Conservation (phyloP, 1,284 basidiomycete species). For the Salmacisia buchloeana region DNA sequence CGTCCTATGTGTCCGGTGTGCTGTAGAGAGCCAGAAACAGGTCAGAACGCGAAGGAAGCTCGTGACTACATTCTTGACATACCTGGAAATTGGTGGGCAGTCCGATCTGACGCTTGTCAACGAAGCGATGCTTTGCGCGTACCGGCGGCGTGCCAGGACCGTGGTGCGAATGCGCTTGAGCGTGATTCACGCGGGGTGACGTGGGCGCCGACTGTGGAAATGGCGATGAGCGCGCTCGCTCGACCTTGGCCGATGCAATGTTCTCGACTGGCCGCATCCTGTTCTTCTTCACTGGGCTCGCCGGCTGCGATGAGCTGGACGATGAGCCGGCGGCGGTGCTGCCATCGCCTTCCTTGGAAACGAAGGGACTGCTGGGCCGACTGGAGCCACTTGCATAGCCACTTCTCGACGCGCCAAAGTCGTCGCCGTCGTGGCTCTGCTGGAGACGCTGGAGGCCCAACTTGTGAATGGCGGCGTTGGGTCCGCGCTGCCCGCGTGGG, state of each 20-base stretch:
- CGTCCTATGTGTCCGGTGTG: conserved; percentile 2
- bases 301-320: too few relatives aligned
- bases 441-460: not conserved
- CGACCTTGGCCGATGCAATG: not conserved
- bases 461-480: not conserved
- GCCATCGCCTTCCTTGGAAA: too few relatives aligned
- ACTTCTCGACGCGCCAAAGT: too few relatives aligned
- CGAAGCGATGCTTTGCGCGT: not conserved
- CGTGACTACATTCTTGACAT: not conserved
- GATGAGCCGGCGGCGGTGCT: too few relatives aligned
- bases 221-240: not conserved
- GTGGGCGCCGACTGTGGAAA: not conserved
- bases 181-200: not conserved
- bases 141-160: not conserved
- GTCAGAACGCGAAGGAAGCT: not conserved
- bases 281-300: not conserved
- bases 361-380: too few relatives aligned
- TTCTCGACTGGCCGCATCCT: not conserved
- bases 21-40: not conserved
- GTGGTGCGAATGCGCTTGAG: conserved; percentile 1
- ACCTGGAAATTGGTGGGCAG: conserved; percentile 7
- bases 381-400: too few relatives aligned
- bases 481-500: conserved; percentile 1
- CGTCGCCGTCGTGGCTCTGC: not conserved
- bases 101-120: not conserved